Base-by-base conservation (phyloP, 345 rosid species). In the Laguncularia racemosa region DNA sequence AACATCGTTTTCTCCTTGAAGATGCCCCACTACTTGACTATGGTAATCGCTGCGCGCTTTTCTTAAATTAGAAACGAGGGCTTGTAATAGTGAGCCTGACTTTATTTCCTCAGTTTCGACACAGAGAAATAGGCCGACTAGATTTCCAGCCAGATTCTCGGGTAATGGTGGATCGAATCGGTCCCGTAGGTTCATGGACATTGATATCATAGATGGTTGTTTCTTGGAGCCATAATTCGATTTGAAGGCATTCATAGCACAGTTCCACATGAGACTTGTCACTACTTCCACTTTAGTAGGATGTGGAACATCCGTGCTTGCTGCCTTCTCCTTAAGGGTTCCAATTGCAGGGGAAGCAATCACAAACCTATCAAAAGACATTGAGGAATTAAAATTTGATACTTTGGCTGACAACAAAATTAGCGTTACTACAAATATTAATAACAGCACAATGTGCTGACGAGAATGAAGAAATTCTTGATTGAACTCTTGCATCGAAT, bases 21-120 rank as follows among this genome's bases (percentile, higher is more conserved):
- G 66, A 19, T 26, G 64, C 18, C 61, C 38, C 16, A 48, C 47
- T 13, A 54, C 60, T 3, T 51, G 52, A 12, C 67, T 45, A 12
- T 16, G 46, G 3, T 63, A 69, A 3, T 50, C 62, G 5, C 50
- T 20, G 16, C 54, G 4, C n/a, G 61, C 70, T 45, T 59, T 46
- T 46, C 73, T 65, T 16, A 73, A 17, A 44, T 56, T 53, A 4
- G 33, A 19, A 9, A 71, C 81, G 48, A 77, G 48, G 10, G 57
- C 56, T 16, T 52, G 46, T 56, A 77, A 55, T 46, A 2, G 4
- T 46, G 10, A 13, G 2, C 48, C 16, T 3, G 15, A 13, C 15
- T 46, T n/a, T 52, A 68, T 14, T 40, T 50, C 12, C 28, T 51
- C 48, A 1, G 64, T 58, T 13, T 64, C 65, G 1, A 21, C 45